Percentiles rank a stretch among this genome's conserved stretches.
Conservation (phyloP, 257 asterid species). For the Solanum chiquidenum region DNA sequence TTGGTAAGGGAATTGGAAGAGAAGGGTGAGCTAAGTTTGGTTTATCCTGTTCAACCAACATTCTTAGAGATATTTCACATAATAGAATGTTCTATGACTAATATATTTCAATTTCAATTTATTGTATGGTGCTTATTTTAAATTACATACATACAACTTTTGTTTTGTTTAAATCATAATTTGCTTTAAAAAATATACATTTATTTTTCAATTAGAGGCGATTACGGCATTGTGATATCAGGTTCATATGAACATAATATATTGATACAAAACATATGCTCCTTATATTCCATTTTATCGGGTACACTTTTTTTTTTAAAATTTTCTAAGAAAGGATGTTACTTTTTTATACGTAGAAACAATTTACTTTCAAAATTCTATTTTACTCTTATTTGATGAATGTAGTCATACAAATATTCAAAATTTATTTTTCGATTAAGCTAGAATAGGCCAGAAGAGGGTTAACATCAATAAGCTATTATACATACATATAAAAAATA, state of each 20-base stretch:
- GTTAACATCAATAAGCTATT: not conserved
- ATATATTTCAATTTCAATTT: not conserved
- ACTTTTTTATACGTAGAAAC: too few species aligned
- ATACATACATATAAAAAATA: too few species aligned
- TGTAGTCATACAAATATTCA: too few species aligned
- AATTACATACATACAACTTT: not conserved
- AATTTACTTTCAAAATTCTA: too few species aligned
- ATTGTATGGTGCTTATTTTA: not conserved
- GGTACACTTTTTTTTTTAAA: not conserved
- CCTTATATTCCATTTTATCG: not conserved
- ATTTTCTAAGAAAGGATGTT: too few species aligned
- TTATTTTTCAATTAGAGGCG: not conserved
- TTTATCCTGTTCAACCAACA: constrained; percentile 9
- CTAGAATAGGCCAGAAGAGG: not conserved
- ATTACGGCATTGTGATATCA: too few species aligned
- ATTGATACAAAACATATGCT: not conserved
- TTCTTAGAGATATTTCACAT: not conserved
- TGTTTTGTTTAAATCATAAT: not conserved
- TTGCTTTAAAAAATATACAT: not conserved
- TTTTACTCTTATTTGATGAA: too few species aligned
- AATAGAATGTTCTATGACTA: not conserved
- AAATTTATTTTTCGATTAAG: too few species aligned
- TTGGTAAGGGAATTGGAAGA: not conserved
- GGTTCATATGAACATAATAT: too few species aligned
- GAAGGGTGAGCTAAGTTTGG: constrained; percentile 11